These are phyloP conservation scores for Pseudonectria foliicola DNA, from an alignment of 2,329 filamentous ascomycete genomes.

Conservation along the genomic window DNA sequence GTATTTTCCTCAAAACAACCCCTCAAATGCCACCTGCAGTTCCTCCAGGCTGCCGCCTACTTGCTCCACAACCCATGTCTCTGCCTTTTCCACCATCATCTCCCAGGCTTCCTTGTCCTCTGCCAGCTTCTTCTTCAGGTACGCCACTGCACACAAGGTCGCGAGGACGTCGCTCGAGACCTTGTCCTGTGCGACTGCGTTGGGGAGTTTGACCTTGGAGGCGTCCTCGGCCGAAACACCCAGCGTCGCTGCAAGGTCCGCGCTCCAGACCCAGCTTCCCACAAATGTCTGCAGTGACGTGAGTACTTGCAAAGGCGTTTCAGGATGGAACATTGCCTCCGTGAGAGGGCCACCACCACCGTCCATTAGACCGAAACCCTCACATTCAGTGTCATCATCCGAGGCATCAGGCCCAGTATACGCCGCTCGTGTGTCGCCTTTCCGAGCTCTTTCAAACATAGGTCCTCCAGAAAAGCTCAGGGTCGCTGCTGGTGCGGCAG, in stretches of 20 bases:
- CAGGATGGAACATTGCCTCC: too few relatives aligned
- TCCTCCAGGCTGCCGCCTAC: constrained; percentile 7
- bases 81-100: constrained; percentile 55
- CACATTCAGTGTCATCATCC: neutral
- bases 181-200: neutral
- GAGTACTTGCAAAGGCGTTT: constrained; percentile 27
- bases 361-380: too few relatives aligned
- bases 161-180: constrained; percentile 14
- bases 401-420: neutral
- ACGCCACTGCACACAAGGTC: constrained; percentile 24
- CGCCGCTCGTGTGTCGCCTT: neutral
- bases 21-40: constrained; percentile 12
- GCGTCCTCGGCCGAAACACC: constrained; percentile 10
- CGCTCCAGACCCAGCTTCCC: constrained; percentile 25
- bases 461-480: neutral
- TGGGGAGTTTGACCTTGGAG: constrained; percentile 4
- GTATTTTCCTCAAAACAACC: constrained; percentile 13
- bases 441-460: constrained; percentile 1
- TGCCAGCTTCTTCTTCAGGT: constrained; percentile 37
- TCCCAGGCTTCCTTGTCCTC: constrained; percentile 53
- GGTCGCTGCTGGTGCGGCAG: neutral
- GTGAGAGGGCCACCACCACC: too few relatives aligned
- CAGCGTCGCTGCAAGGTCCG: constrained; percentile 21
- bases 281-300: constrained; percentile 43
- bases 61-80: constrained; percentile 36